phyloP scores from a whole-genome alignment of 176 grass and related monocot genomes.

The Ananas comosus region DNA sequence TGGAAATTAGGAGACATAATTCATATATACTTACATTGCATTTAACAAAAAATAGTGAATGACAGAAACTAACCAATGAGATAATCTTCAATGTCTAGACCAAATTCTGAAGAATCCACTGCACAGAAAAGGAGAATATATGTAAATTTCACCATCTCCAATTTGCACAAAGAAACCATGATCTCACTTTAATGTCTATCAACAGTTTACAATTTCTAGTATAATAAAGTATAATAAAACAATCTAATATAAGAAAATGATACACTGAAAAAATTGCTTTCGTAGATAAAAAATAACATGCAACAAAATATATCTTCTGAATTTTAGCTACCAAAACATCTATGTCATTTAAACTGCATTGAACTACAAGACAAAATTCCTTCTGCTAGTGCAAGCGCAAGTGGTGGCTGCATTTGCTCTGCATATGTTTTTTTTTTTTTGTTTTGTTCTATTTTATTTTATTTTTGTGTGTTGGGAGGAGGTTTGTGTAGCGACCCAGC shows the following conservation, averaged over 20 bases:
- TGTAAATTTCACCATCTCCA: conserved; percentile 6
- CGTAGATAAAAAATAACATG: no score
- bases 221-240: background rate
- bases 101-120: conserved; percentile 77
- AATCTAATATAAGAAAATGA: background rate
- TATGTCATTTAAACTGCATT: no score
- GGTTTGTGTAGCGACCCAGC: no score
- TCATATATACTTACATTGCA: background rate
- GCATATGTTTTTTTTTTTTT: no score
- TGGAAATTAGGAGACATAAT: background rate
- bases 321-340: no score
- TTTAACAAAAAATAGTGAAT: background rate
- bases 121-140: conserved; percentile 20
- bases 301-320: no score
- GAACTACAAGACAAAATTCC: no score
- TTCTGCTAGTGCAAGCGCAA: no score
- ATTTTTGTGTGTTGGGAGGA: no score
- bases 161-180: background rate
- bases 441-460: no score
- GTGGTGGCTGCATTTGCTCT: no score
- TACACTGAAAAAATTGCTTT: no score
- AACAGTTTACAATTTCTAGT: background rate
- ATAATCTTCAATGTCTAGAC: conserved; percentile 91
- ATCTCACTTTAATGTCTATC: background rate
- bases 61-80: conserved; percentile 46